These are phyloP conservation scores for Trametes maxima DNA, from an alignment of 768 basidiomycete species.

Conservation along the genomic window DNA sequence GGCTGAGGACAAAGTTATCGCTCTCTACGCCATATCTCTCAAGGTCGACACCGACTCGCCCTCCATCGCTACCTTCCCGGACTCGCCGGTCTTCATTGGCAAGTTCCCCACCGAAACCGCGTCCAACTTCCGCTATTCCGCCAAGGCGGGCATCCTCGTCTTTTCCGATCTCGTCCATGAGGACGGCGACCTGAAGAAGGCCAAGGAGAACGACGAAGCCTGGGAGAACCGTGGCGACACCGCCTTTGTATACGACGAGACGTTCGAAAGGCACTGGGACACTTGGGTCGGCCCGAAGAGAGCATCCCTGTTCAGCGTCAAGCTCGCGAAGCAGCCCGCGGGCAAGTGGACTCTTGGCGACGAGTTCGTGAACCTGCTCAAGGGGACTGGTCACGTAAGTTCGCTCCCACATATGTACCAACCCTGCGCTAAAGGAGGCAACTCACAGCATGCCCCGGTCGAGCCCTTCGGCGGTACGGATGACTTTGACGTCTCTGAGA, in stretches of 20 bases:
- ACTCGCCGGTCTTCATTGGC: slow-evolving; percentile 54
- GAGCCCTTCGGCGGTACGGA: slow-evolving; percentile 87
- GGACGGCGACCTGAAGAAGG: slow-evolving; percentile 71
- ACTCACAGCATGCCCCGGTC: slow-evolving; percentile 63
- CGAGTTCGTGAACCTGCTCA: slow-evolving; percentile 60
- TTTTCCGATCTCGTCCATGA: slow-evolving; percentile 86
- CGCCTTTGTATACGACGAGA: slow-evolving; percentile 55
- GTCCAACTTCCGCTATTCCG: slow-evolving; percentile 69
- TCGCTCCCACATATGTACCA: neutral
- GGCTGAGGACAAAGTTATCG: slow-evolving; percentile 48
- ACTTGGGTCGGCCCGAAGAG: slow-evolving; percentile 75
- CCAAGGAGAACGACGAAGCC: slow-evolving; percentile 67
- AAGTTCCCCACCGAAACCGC: slow-evolving; percentile 69
- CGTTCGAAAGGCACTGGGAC: slow-evolving; percentile 57
- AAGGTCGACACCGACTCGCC: slow-evolving; percentile 40
- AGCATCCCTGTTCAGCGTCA: slow-evolving; percentile 71
- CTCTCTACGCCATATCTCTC: slow-evolving; percentile 64
- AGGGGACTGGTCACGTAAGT: slow-evolving; percentile 71
- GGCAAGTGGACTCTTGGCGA: slow-evolving; percentile 56
- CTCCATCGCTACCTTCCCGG: slow-evolving; percentile 36
- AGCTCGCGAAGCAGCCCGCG: slow-evolving; percentile 49
- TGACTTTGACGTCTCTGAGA: slow-evolving; percentile 74
- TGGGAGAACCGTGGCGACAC: slow-evolving; percentile 74
- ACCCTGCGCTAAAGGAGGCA: neutral
- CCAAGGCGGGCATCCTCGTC: slow-evolving; percentile 61